A percentile compares a stretch with the other conserved stretches of the same genome.
Conservation (phyloP, 352 stramenopile genomes). For the Pythium guiyangense region DNA sequence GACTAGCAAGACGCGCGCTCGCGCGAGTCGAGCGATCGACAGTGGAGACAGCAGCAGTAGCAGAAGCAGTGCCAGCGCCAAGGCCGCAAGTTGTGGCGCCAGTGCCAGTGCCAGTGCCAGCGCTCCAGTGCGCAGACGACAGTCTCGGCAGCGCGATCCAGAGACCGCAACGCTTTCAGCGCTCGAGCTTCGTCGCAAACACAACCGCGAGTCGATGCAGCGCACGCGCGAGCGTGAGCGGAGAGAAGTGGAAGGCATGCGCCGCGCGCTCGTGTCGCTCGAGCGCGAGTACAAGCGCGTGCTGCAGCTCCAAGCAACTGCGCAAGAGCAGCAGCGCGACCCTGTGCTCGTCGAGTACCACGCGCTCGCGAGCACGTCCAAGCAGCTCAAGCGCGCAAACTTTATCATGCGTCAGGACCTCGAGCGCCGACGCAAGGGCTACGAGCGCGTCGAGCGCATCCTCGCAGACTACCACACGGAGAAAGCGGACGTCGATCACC, state of each 20-base stretch:
- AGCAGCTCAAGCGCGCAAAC: constrained; percentile 30
- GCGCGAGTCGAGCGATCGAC: background rate
- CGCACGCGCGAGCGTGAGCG: constrained; percentile 29
- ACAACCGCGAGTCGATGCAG: constrained; percentile 49
- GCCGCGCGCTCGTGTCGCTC: constrained; percentile 25
- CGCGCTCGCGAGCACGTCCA: constrained; percentile 26
- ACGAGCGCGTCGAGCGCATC: constrained; percentile 39
- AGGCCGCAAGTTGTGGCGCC: background rate
- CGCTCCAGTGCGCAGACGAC: background rate
- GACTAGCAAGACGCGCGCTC: constrained; percentile 1
- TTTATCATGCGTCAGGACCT: constrained; percentile 36
- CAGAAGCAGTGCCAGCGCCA: too few relatives aligned
- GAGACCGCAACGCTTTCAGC: background rate
- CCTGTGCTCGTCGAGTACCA: constrained; percentile 23
- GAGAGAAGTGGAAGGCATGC: constrained; percentile 26
- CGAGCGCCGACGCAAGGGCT: constrained; percentile 24
- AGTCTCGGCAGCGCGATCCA: background rate
- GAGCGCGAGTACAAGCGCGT: constrained; percentile 31
- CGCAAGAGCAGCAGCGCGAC: background rate
- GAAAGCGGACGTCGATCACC: constrained; percentile 16
- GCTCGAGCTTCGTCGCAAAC: constrained; percentile 30
- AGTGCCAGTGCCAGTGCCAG: background rate
- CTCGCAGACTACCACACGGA: constrained; percentile 36
- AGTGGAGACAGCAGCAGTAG: too few relatives aligned
- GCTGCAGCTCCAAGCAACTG: constrained; percentile 13